Evolutionary conservation across 768 basidiomycete species (phyloP).

Genomic region (Amanita subjunquillea): DNA sequence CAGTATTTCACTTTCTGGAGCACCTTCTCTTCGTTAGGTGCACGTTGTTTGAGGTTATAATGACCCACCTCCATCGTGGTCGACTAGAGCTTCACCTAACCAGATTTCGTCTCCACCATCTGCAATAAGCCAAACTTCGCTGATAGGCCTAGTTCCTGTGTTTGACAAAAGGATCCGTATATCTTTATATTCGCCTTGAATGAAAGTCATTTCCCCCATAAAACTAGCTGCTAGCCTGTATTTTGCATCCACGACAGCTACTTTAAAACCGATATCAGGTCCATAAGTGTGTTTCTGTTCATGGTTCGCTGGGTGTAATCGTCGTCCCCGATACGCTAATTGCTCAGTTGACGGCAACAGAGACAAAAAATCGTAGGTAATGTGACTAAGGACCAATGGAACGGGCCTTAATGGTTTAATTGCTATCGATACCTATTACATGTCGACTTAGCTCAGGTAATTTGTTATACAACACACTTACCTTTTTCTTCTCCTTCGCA

Average conservation of each 20-base stretch:
- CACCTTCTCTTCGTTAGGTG: conserved; percentile 2
- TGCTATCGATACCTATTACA: conserved; percentile 47
- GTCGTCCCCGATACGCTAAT: conserved; percentile 58
- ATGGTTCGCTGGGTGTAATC: conserved; percentile 64
- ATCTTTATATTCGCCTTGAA: conserved; percentile 58
- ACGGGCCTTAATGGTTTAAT: conserved; percentile 43
- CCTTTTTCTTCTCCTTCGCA: conserved; percentile 55
- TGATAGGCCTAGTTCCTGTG: conserved; percentile 45
- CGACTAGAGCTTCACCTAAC: conserved; percentile 22
- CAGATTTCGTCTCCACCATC: conserved; percentile 57
- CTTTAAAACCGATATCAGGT: conserved; percentile 48
- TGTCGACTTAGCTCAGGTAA: neutral
- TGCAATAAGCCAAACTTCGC: conserved; percentile 62
- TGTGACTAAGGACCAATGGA: conserved; percentile 45
- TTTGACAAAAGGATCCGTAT: conserved; percentile 57
- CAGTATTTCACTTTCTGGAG: conserved; percentile 23
- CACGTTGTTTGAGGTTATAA: neutral
- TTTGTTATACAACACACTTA: conserved; percentile 20
- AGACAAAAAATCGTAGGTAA: conserved; percentile 61
- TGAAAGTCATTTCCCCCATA: conserved; percentile 38
- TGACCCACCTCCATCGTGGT: neutral
- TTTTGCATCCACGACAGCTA: conserved; percentile 53
- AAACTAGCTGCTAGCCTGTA: conserved; percentile 55
- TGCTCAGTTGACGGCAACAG: conserved; percentile 61
- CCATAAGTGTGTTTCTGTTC: conserved; percentile 62